Conservation (phyloP, 805 yeast genomes). For the Candida sithepensis region DNA sequence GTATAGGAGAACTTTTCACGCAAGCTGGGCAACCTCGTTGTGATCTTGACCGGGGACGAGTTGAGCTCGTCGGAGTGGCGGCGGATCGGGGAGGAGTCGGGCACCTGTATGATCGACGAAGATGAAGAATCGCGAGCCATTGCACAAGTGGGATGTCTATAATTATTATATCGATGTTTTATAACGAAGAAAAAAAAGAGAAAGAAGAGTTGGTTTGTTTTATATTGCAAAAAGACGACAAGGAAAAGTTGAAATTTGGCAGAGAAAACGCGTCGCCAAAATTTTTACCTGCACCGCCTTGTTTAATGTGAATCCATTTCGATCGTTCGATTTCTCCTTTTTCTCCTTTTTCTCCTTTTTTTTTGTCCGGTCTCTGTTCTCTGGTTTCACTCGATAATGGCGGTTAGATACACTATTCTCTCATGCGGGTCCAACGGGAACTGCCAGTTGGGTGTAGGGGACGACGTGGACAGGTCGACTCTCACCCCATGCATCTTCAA, state of each 20-base stretch:
- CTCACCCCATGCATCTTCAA: constrained; percentile 19
- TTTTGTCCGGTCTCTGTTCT: background rate
- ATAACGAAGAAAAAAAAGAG: too few relatives aligned
- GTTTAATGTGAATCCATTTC: too few relatives aligned
- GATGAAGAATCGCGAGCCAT: constrained; percentile 8
- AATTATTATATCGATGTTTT: too few relatives aligned
- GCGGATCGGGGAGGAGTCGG: constrained; percentile 42
- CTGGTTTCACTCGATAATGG: background rate
- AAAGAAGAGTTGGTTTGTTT: too few relatives aligned
- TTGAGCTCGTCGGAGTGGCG: constrained; percentile 10
- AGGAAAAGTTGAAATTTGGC: background rate
- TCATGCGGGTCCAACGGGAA: constrained; percentile 85
- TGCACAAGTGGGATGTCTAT: background rate
- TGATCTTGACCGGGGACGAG: constrained; percentile 22
- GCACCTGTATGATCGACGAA: constrained; percentile 42
- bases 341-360: background rate
- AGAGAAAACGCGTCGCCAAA: background rate
- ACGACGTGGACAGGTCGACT: constrained; percentile 44
- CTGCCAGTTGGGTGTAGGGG: constrained; percentile 64
- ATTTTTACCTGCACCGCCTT: background rate
- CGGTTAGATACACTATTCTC: constrained; percentile 7
- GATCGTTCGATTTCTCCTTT: background rate
- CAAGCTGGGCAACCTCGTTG: constrained; percentile 30
- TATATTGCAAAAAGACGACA: background rate
- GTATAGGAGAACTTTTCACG: constrained; percentile 41